Evolutionary conservation across 2,329 filamentous ascomycete genomes (phyloP).

Genomic region (Lojkania enalia): DNA sequence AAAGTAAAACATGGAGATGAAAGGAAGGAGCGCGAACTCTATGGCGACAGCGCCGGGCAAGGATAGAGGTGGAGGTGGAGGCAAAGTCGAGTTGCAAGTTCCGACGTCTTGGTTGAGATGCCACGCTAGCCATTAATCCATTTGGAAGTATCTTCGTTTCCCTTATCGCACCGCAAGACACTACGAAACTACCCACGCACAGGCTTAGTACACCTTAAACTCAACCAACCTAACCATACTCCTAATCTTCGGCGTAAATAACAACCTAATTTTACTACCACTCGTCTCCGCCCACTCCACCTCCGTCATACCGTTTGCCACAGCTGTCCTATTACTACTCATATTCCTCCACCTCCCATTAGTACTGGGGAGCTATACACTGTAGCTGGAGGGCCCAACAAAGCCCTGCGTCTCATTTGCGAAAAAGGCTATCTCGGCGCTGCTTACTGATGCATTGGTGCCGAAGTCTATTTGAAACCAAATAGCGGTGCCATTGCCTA

Average conservation of each 20-base stretch:
- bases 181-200: too few species aligned
- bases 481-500: slow-evolving; percentile 31
- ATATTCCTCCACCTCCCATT: slow-evolving; percentile 36
- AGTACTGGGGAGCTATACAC: slow-evolving; percentile 27
- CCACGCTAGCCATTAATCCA: too few species aligned
- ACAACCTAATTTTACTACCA: slow-evolving; percentile 33
- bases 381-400: slow-evolving; percentile 34
- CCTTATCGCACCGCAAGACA: too few species aligned
- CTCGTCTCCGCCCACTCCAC: slow-evolving; percentile 32
- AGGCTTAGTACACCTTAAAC: slow-evolving; percentile 41
- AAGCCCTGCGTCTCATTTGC: slow-evolving; percentile 32
- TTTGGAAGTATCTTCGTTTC: too few species aligned
- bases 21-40: too few species aligned
- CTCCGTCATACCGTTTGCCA: slow-evolving; percentile 46
- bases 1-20: too few species aligned
- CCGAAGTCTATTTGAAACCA: slow-evolving; percentile 48
- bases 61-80: too few species aligned
- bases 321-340: slow-evolving; percentile 19
- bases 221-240: slow-evolving; percentile 43
- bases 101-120: too few species aligned
- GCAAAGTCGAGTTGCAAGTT: too few species aligned
- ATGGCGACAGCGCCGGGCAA: too few species aligned
- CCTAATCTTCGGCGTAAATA: slow-evolving; percentile 38
- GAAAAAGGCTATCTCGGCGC: slow-evolving; percentile 46
- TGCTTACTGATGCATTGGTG: slow-evolving; percentile 23